Base-by-base conservation (phyloP, 495 filamentous ascomycete genomes). In the Chaetomium cochliodes region DNA sequence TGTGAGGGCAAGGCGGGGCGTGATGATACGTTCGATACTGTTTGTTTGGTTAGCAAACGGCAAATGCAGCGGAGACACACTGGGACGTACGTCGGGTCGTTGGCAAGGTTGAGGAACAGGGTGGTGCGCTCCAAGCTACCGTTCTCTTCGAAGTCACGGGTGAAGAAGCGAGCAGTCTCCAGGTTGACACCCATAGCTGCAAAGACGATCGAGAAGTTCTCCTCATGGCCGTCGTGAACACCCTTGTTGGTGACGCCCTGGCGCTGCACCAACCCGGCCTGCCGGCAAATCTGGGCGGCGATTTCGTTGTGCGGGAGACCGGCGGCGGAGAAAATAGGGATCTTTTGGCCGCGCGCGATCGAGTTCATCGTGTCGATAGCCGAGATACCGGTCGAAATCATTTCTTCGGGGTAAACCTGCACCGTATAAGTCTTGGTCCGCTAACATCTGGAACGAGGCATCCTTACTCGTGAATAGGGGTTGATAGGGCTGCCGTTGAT, bases 311-410 rank as follows among this genome's bases (percentile, higher is more conserved):
- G 96, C 7, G 96, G 96, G 60, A 99, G 84, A 92, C 96, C 96
- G 59, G 96, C 88, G 53, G 96, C 92, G 8, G 96, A 98, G 87
- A 99, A 99, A 73, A 99, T 99, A 61, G 96, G 96, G 67, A 99
- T 99, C 84, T 99, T 99, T 79, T 99, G 96, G 64, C 96, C 96
- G 83, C 96, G 92, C 68, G 96, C 94, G 77, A 99, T 93, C 65
- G 96, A 98, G 86, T 99, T 99, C 96, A 99, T 99, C 49, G 93
- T 97, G 77, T 99, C 96, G 72, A 99, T 99, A 72, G 96, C 93
- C 63, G 92, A 97, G 76, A 99, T 99, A 86, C 96, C 96, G 62
- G 96, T 99, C 12, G 93, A 92, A 71, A 99, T 98, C 92, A 99
- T 99, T 79, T 99, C 96, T 82, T 98, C 93, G 75, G 96, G 96